Base-by-base conservation (phyloP, 352 stramenopile genomes). In the Globisporangium irregulare region DNA sequence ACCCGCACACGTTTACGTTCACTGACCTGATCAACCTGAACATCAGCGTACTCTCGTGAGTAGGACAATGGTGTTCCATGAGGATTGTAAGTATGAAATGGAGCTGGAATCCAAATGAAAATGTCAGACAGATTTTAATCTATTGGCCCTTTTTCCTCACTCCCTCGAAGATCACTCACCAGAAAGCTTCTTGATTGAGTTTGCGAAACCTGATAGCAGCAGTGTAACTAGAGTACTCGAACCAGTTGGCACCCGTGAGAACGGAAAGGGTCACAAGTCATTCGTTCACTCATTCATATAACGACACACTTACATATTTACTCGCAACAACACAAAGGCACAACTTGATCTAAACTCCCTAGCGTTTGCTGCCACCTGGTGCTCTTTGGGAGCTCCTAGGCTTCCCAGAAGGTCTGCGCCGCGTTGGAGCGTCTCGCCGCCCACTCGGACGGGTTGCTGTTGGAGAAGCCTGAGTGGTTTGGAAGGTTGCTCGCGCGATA, bases 381-480 rank as follows among this genome's bases (percentile, higher is more conserved):
- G 5, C 38, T 18, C 15, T 48, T 20, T 20, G 36, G 36, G 3
- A 15, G 36, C 12, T 6, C 2, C 41, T 50, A 50, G 41, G 41
- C 41, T 22, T 60, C 55, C 55, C 55, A 60, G 55, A 60, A 60
- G 18, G 55, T 60, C 27, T 60, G 55, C 55, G 15, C 55, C 55
- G 27, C 2, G 27, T 60, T 60, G 25, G 72, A 73, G n/a, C 69
- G 72, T 54, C 71, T 69, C 15, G 20, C 29, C 4, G 69, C 72
- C 72, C 72, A 78, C 54, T 59, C 59, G 0, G 79, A 91, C 41
- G 79, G 78, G 14, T 80, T 86, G 14, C 74, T 67, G 62, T 86
- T 87, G 25, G 62, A 81, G 71, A 80, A 64, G 4, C 78, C 76
- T 51, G 68, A 71, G 67, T 62, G 70, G 68, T 87, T 87, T 55